These are phyloP conservation scores for Heliamphora exappendiculata DNA, from an alignment of 148 eudicot genomes.

Conservation along the genomic window DNA sequence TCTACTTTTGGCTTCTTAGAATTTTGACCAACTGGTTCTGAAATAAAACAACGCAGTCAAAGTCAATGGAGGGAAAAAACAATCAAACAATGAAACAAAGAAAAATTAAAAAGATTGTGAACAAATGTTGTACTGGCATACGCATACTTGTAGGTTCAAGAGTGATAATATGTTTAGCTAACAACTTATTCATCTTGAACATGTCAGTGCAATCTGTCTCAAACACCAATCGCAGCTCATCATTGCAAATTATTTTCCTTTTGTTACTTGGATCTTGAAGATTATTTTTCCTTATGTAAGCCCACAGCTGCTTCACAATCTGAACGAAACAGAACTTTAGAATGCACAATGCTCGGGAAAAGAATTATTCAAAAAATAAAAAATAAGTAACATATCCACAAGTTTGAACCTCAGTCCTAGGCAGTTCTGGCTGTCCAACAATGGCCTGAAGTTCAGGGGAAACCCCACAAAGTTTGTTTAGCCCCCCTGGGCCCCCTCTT, in stretches of 20 bases:
- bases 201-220: slow-evolving; percentile 60
- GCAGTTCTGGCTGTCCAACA: slow-evolving; percentile 75
- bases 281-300: slow-evolving; percentile 84
- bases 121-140: neutral
- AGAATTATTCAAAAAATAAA: slow-evolving; percentile 4
- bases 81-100: neutral
- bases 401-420: slow-evolving; percentile 70
- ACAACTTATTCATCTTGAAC: slow-evolving; percentile 74
- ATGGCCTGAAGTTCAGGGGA: slow-evolving; percentile 80
- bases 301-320: slow-evolving; percentile 97
- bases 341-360: neutral
- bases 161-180: slow-evolving; percentile 52
- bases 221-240: slow-evolving; percentile 53
- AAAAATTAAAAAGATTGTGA: neutral
- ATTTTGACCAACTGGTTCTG: slow-evolving; percentile 36
- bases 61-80: neutral
- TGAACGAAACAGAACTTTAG: slow-evolving; percentile 20
- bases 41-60: slow-evolving; percentile 18
- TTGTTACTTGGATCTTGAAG: slow-evolving; percentile 96
- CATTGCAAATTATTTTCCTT: slow-evolving; percentile 71
- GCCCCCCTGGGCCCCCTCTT: slow-evolving; percentile 90
- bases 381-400: neutral
- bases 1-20: slow-evolving; percentile 41
- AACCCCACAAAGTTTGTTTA: slow-evolving; percentile 82
- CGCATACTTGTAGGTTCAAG: slow-evolving; percentile 46